A percentile compares a stretch with the other conserved stretches of the same genome.
Evolutionary conservation across 352 stramenopile genomes (phyloP).

Genomic region (Globisporangium cylindrosporum): DNA sequence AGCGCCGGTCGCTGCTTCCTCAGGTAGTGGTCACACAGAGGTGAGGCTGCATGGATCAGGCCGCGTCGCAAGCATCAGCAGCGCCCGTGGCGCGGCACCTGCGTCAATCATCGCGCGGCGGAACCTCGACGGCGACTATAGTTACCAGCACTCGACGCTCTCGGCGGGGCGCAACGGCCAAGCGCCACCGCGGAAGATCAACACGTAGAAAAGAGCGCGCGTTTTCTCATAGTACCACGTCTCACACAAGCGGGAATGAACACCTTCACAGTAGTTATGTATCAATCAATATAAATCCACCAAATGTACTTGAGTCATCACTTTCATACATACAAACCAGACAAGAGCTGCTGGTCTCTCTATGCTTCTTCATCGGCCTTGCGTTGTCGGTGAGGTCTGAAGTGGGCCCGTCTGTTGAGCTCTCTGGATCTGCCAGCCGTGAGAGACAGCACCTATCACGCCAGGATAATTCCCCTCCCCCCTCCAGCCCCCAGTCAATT

Average conservation of each 20-base stretch:
- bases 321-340: background rate
- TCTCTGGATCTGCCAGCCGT: background rate
- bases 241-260: background rate
- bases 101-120: constrained; percentile 1
- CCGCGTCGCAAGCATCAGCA: background rate
- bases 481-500: background rate
- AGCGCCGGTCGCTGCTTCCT: background rate
- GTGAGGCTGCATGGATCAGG: background rate
- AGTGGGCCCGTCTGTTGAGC: background rate
- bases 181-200: constrained; percentile 7
- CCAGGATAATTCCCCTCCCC: background rate
- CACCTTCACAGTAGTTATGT: background rate
- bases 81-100: background rate
- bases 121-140: constrained; percentile 3
- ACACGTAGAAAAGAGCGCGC: background rate
- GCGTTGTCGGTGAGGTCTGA: background rate
- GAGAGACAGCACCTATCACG: background rate
- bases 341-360: too few relatives aligned
- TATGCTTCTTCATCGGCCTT: background rate
- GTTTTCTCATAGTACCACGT: background rate
- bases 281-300: background rate
- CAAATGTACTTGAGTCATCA: background rate
- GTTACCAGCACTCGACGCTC: constrained; percentile 6
- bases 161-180: background rate
- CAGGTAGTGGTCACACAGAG: background rate